Conservation (phyloP, 768 basidiomycete species). For the Amylocystis lapponica region DNA sequence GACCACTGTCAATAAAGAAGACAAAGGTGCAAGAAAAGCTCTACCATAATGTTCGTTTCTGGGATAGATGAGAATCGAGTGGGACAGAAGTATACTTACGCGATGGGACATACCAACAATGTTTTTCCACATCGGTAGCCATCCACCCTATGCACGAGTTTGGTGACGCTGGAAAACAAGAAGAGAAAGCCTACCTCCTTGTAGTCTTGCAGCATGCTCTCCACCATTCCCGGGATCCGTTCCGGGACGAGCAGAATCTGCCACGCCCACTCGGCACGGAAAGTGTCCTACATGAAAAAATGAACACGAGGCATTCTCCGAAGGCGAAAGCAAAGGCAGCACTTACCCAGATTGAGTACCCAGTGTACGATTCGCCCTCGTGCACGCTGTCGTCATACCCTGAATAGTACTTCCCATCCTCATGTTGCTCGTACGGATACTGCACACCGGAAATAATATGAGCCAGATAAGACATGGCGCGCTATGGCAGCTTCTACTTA, state of each 20-base stretch:
- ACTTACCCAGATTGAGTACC: slow-evolving; percentile 74
- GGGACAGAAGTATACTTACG: neutral
- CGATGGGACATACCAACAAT: slow-evolving; percentile 44
- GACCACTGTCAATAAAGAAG: neutral
- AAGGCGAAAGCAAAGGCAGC: neutral
- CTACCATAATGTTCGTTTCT: slow-evolving; percentile 83
- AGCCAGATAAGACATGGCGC: too few species aligned
- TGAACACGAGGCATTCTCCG: neutral
- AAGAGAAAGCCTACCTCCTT: slow-evolving; percentile 44
- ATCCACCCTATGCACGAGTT: slow-evolving; percentile 49
- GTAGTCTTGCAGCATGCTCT: slow-evolving; percentile 78
- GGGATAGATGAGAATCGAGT: neutral
- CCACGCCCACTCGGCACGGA: slow-evolving; percentile 75
- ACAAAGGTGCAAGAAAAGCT: neutral
- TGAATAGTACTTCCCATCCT: slow-evolving; percentile 66
- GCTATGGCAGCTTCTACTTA: too few species aligned
- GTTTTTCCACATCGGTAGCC: slow-evolving; percentile 92
- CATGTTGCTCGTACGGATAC: slow-evolving; percentile 75
- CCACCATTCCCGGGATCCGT: slow-evolving; percentile 67
- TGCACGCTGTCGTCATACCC: slow-evolving; percentile 68
- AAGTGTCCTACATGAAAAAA: slow-evolving; percentile 54
- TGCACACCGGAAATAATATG: slow-evolving; percentile 23
- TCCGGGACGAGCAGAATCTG: slow-evolving; percentile 74
- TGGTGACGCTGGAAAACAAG: neutral
- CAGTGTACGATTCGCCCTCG: slow-evolving; percentile 65